phyloP scores from a whole-genome alignment of 2,329 filamentous ascomycete genomes.

The Aspergillus ibericus region DNA sequence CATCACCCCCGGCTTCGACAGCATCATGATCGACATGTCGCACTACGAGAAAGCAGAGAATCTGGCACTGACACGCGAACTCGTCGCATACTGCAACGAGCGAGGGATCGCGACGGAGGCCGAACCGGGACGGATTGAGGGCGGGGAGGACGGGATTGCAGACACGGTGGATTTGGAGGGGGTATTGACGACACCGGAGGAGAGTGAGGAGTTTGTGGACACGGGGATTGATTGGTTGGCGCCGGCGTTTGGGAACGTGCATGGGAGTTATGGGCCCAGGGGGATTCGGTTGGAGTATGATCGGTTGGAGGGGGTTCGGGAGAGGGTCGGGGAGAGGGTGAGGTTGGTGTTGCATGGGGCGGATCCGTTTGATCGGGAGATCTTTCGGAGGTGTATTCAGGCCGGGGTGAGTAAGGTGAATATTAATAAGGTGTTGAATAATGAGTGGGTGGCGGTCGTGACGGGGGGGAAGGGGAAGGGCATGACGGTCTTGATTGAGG shows the following conservation, averaged over 20 bases:
- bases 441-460: slow-evolving; percentile 51
- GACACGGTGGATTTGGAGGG: slow-evolving; percentile 65
- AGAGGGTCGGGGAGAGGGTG: slow-evolving; percentile 51
- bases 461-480: slow-evolving; percentile 45
- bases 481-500: slow-evolving; percentile 56
- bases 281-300: slow-evolving; percentile 65
- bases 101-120: slow-evolving; percentile 69
- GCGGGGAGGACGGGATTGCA: slow-evolving; percentile 71
- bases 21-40: slow-evolving; percentile 76
- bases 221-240: slow-evolving; percentile 74
- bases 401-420: slow-evolving; percentile 59
- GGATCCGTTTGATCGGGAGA: slow-evolving; percentile 57
- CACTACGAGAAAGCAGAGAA: slow-evolving; percentile 72
- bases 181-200: slow-evolving; percentile 65
- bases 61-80: slow-evolving; percentile 61
- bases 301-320: slow-evolving; percentile 50
- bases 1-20: slow-evolving; percentile 62
- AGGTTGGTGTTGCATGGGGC: slow-evolving; percentile 60
- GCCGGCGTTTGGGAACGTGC: slow-evolving; percentile 74
- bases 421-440: slow-evolving; percentile 60
- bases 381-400: slow-evolving; percentile 56
- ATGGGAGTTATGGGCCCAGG: slow-evolving; percentile 68
- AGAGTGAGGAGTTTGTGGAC: slow-evolving; percentile 68
- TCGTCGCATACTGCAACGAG: slow-evolving; percentile 64
- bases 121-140: slow-evolving; percentile 70